Evolutionary conservation across 306 rosid species (phyloP), one percentile per base, ranked within the genome.

Genomic region (Casuarina glauca): DNA sequence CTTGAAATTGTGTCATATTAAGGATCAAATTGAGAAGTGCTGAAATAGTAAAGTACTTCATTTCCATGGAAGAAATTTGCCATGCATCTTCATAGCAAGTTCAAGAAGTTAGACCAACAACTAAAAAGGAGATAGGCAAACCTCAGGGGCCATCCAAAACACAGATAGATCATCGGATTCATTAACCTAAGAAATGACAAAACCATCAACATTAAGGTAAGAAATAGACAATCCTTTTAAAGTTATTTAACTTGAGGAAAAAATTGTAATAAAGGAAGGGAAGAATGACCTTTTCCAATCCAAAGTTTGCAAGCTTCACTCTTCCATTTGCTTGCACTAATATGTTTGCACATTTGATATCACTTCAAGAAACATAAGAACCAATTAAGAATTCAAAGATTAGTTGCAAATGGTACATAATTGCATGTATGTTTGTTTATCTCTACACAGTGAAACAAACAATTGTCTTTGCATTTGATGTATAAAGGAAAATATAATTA

Each of bases 251-350:
- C 45, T 76, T 9, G 49, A 39, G 36, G 70, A 69, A 61, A 46
- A 45, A 68, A 78, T 17, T 48, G 46, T 12, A 67, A 62, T 66
- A 63, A 5, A 69, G 77, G 76, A 69, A 61, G 54, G 41, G 74
- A 50, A 78, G 50, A 71, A 45, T 85, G 79, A 95, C 97, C 97
- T 95, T 95, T n/a, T 97, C 99, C 93, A 95, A 82, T 61, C 99
- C 99, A 87, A 95, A 95, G 87, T 95, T 97, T 63, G 97, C 92
- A 77, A 95, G 97, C 91, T 93, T 95, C 79, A 95, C 99, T 50
- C 90, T 91, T 79, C 99, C 99, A 85, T 58, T 91, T 74, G 89
- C 93, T 85, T 88, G 86, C 85, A 95, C 99, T 93, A 95, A 79
- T 82, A 95, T 86, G 83, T 95, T 95, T 72, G 97, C 97, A 83